Evolutionary conservation across 768 basidiomycete genomes (phyloP).

Genomic region (Lactifluus hygrophoroides): DNA sequence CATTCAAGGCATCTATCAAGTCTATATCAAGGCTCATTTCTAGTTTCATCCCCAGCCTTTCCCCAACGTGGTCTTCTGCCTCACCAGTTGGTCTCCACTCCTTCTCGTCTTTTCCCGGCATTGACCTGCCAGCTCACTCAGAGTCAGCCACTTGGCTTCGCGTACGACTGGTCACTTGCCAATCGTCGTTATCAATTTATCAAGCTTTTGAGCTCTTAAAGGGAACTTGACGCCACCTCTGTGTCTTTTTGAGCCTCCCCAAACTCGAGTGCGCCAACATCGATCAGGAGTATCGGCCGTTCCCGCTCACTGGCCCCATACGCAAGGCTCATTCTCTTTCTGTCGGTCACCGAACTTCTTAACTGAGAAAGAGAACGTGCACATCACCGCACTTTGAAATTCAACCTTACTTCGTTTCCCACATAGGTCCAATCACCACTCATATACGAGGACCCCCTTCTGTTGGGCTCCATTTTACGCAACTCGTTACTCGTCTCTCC

Average conservation of each 20-base stretch:
- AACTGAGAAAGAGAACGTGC: conserved; percentile 10
- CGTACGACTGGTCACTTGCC: conserved; percentile 1
- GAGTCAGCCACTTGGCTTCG: conserved; percentile 15
- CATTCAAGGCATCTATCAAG: conserved; percentile 5
- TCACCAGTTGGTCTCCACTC: neutral
- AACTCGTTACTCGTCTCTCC: neutral
- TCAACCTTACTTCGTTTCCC: conserved; percentile 14
- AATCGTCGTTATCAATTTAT: conserved; percentile 10
- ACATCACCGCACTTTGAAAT: conserved; percentile 14
- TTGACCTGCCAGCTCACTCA: conserved; percentile 11
- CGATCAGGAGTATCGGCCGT: conserved; percentile 5
- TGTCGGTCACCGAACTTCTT: neutral
- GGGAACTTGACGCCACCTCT: neutral
- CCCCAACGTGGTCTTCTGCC: neutral
- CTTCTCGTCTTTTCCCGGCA: neutral
- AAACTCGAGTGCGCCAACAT: neutral
- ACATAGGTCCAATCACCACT: conserved; percentile 14
- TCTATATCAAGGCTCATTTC: conserved; percentile 9
- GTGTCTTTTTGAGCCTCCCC: neutral
- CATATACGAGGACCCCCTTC: conserved; percentile 9
- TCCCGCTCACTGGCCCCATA: neutral
- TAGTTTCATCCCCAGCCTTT: neutral
- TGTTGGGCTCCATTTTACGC: neutral
- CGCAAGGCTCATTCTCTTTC: conserved; percentile 7
- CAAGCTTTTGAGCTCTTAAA: neutral